phyloP scores from a whole-genome alignment of 352 stramenopile genomes.

The Phytophthora capsici region DNA sequence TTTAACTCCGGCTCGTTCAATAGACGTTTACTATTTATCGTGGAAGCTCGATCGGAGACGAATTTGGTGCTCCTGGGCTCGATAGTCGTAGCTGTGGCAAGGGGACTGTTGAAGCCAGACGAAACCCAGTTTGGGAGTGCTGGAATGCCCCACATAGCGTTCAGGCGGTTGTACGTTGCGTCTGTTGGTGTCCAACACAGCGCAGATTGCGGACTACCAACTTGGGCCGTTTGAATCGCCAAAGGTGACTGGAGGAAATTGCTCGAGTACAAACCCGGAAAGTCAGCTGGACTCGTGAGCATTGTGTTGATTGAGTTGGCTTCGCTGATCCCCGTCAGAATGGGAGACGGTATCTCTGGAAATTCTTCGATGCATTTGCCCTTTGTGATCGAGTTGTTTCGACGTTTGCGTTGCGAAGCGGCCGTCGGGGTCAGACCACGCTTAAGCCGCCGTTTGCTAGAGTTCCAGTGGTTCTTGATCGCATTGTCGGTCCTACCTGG shows the following conservation, averaged over 20 bases:
- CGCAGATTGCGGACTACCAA: constrained; percentile 21
- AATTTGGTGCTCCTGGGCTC: constrained; percentile 57
- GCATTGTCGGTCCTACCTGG: constrained; percentile 90
- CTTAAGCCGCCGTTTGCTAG: constrained; percentile 79
- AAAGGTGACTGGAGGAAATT: constrained; percentile 39
- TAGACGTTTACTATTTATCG: constrained; percentile 45
- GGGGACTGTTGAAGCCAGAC: constrained; percentile 6
- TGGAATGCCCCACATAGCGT: constrained; percentile 30
- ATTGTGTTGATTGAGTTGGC: constrained; percentile 25
- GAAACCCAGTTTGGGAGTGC: constrained; percentile 29
- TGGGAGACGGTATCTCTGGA: neutral
- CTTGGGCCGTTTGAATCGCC: constrained; percentile 29
- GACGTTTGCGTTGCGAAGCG: constrained; percentile 28
- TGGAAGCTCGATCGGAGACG: constrained; percentile 36
- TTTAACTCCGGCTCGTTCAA: constrained; percentile 30
- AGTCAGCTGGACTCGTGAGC: constrained; percentile 29
- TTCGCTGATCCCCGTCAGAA: constrained; percentile 3
- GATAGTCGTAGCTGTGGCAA: constrained; percentile 48
- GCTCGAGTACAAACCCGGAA: constrained; percentile 25
- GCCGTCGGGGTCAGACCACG: constrained; percentile 36
- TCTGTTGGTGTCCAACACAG: constrained; percentile 46
- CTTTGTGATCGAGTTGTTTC: constrained; percentile 2
- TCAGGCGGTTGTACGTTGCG: constrained; percentile 27
- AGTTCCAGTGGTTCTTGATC: constrained; percentile 95
- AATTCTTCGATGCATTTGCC: constrained; percentile 10